A percentile compares a stretch with the other conserved stretches of the same genome.
phyloP scores from a whole-genome alignment of 2,329 filamentous ascomycete species.

The Hypoxylon sp. region DNA sequence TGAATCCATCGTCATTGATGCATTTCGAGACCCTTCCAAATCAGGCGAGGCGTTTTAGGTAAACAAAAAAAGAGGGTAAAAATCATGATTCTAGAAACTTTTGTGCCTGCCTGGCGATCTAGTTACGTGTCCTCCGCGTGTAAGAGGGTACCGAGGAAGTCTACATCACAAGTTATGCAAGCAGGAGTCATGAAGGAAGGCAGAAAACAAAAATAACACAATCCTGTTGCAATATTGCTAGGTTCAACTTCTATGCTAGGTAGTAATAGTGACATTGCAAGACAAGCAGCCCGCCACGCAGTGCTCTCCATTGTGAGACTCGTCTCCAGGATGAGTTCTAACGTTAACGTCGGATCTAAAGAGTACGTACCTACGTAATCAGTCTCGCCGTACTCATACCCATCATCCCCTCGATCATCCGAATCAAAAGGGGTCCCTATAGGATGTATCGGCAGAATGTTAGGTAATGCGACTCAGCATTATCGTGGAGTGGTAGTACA shows the following conservation, averaged over 20 bases:
- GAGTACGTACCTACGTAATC: no score
- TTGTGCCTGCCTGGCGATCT: conserved; percentile 4
- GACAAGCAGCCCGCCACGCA: neutral
- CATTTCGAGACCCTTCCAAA: conserved; percentile 23
- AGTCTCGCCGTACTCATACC: no score
- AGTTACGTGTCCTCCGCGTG: conserved; percentile 3
- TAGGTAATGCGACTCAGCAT: no score
- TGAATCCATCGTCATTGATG: conserved; percentile 17
- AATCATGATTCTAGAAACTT: conserved; percentile 5
- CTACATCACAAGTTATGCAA: conserved; percentile 7
- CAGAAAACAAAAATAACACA: conserved; percentile 1
- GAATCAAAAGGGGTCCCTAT: no score
- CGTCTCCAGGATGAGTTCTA: neutral
- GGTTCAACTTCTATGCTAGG: conserved; percentile 5
- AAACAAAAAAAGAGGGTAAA: conserved; percentile 23
- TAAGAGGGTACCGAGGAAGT: neutral
- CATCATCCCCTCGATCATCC: no score
- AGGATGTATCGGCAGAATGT: no score
- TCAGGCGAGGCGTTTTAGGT: conserved; percentile 39
- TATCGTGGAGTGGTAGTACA: neutral
- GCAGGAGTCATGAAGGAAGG: neutral
- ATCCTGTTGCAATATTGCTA: conserved; percentile 16
- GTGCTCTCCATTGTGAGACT: neutral
- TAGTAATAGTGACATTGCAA: conserved; percentile 8
- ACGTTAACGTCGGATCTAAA: no score